Base-by-base conservation (phyloP, 176 grass and related monocot genomes). In the Poa pratensis region DNA sequence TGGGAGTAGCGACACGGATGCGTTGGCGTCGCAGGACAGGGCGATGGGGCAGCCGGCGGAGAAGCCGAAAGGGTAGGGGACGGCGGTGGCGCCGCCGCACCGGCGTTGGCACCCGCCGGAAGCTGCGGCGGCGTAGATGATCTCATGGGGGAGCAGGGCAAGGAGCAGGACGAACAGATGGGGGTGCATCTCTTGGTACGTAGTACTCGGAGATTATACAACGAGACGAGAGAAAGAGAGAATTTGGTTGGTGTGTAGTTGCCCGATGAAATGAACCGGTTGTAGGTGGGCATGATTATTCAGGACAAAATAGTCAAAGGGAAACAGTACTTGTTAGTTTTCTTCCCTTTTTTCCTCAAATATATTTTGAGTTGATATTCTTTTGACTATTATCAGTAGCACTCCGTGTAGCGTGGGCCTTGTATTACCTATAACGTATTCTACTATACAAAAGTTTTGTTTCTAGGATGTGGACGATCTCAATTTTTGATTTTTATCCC, bases 1-100 rank as follows among this genome's bases (percentile, higher is more conserved):
- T 3, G 13, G 19, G 43, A 86, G 83, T 3, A 88, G 18, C n/a
- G 59, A 0, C 15, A 51, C 32, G 9, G 68, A 76, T 0, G 10
- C 1, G 24, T 13, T 64, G 40, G 42, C 27, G 77, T 81, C 59
- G 85, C 89, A 94, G 46, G 28, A 30, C 1, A 94, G 75, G 5
- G 0, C 0, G 82, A 97, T 88, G 2, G 20, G 66, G 79, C 92
- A 97, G 20, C 20, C 61, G 9, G 15, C 3, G 24, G 87, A 88
- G 90, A 97, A 97, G 59, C 92, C 92, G 9, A 97, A 78, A 0
- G 95, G 95, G 55, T 91, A 97, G 0, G 84, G 76, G 3, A 90
- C 82, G 2, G 0, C 85, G 1, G 0, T 12, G 1, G 0, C 12
- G 37, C 7, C 0, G 15, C 71, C 80, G 86, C 95, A 93, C 49